Conservation (phyloP, 2,329 filamentous ascomycete species). For the Leptographium radiaticola region DNA sequence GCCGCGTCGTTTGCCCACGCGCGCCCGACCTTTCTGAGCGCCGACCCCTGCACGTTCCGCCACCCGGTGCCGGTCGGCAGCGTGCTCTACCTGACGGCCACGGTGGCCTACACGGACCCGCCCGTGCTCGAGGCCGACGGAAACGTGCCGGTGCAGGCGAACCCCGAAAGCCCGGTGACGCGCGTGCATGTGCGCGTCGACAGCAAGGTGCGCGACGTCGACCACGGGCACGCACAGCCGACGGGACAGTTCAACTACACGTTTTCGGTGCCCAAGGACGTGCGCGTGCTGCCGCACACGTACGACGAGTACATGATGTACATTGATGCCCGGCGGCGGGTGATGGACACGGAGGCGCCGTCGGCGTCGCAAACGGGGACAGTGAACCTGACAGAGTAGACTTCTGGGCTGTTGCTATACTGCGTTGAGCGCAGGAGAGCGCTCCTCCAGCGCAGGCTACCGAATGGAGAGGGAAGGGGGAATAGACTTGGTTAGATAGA, state of each 20-base stretch:
- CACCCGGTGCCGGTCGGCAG: conserved; percentile 65
- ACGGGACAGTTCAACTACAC: conserved; percentile 70
- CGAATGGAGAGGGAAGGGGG: too few species aligned
- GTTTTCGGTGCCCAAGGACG: conserved; percentile 23
- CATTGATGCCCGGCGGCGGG: conserved; percentile 27
- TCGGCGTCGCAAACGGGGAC: conserved; percentile 12
- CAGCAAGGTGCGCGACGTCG: conserved; percentile 58
- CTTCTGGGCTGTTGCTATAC: too few species aligned
- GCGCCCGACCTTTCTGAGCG: conserved; percentile 56
- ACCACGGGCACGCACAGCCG: conserved; percentile 44
- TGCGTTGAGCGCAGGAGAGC: too few species aligned
- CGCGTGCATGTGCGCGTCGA: conserved; percentile 59
- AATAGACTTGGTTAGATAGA: too few species aligned
- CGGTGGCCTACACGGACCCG: conserved; percentile 59
- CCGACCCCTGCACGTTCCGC: conserved; percentile 62
- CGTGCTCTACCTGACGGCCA: conserved; percentile 61
- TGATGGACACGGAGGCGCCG: conserved; percentile 11
- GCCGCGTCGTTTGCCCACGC: conserved; percentile 58
- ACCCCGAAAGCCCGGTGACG: conserved; percentile 18
- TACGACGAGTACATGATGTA: conserved; percentile 31
- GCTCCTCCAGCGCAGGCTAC: too few species aligned
- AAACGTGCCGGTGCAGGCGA: conserved; percentile 24
- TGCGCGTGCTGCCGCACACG: conserved; percentile 24
- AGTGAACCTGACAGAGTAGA: conserved; percentile 10
- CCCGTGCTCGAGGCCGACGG: conserved; percentile 30